A percentile compares a stretch with the other conserved stretches of the same genome.
These are phyloP conservation scores for Silene vulgaris DNA, from an alignment of 179 eudicot species.

Conservation along the genomic window DNA sequence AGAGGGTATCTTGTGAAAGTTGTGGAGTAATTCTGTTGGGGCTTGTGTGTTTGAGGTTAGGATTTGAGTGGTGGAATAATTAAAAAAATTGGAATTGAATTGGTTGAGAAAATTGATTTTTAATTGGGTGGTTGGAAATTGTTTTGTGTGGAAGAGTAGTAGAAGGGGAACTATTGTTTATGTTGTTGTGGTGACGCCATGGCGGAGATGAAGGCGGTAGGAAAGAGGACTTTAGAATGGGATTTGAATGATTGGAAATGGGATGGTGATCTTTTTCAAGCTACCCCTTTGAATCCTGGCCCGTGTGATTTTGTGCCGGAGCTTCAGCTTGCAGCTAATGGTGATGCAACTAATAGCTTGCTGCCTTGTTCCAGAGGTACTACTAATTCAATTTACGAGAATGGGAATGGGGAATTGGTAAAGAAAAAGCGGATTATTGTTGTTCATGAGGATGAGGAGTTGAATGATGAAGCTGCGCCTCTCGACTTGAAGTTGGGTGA, in stretches of 20 bases:
- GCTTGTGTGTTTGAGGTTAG: slow-evolving; percentile 11
- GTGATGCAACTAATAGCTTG: slow-evolving; percentile 35
- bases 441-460: slow-evolving; percentile 44
- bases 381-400: slow-evolving; percentile 27
- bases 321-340: slow-evolving; percentile 22
- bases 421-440: slow-evolving; percentile 49
- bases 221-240: slow-evolving; percentile 74
- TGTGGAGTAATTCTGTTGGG: background rate
- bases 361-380: slow-evolving; percentile 40
- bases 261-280: slow-evolving; percentile 72
- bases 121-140: background rate
- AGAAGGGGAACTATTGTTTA: slow-evolving; percentile 39
- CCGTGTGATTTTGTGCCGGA: slow-evolving; percentile 41
- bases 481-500: slow-evolving; percentile 71
- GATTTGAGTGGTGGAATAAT: slow-evolving; percentile 10
- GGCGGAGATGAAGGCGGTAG: slow-evolving; percentile 40
- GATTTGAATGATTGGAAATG: slow-evolving; percentile 90
- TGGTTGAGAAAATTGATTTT: background rate
- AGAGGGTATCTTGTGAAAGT: background rate
- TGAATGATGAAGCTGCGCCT: slow-evolving; percentile 43
- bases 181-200: slow-evolving; percentile 33
- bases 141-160: slow-evolving; percentile 47
- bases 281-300: slow-evolving; percentile 42
- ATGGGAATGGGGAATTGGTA: slow-evolving; percentile 46
- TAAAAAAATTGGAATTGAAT: slow-evolving; percentile 7